A percentile compares a stretch with the other conserved stretches of the same genome.
Evolutionary conservation across 257 asterid genomes (phyloP).

Genomic region (Nicotiana sylvestris): DNA sequence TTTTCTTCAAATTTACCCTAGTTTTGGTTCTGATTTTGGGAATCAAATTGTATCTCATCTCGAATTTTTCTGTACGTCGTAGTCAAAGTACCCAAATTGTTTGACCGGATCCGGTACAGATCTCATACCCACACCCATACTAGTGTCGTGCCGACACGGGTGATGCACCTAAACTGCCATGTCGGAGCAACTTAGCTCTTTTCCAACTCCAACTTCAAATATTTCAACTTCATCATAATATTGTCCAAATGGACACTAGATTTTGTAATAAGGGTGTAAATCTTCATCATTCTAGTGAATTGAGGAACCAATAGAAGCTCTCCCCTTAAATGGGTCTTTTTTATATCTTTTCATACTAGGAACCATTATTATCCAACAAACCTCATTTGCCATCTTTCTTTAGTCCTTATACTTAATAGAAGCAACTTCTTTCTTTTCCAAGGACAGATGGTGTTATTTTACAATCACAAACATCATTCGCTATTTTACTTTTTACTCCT

Average conservation of each 20-base stretch:
- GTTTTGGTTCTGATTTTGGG: too few species aligned
- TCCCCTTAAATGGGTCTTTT: not conserved
- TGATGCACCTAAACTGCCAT: too few species aligned
- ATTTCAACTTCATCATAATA: not conserved
- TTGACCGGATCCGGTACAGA: too few species aligned
- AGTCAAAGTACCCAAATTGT: too few species aligned
- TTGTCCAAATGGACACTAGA: not conserved
- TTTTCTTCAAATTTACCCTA: too few species aligned
- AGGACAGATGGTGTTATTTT: not conserved
- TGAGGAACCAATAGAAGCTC: not conserved
- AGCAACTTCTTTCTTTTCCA: not conserved
- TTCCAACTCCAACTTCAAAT: not conserved
- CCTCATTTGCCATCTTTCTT: not conserved
- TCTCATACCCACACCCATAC: too few species aligned
- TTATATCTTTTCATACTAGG: conserved; percentile 1
- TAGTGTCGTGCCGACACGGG: too few species aligned
- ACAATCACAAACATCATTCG: not conserved
- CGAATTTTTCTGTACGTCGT: too few species aligned
- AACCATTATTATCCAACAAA: not conserved
- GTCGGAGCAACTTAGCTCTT: not conserved
- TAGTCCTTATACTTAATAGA: not conserved
- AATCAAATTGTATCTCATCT: too few species aligned
- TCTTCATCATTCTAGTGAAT: not conserved
- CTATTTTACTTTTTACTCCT: not conserved
- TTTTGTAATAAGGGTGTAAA: not conserved